Percentiles rank a stretch among this genome's conserved stretches.
Conservation (phyloP, 108 stramenopile species). For the Nitzschia sp. region DNA sequence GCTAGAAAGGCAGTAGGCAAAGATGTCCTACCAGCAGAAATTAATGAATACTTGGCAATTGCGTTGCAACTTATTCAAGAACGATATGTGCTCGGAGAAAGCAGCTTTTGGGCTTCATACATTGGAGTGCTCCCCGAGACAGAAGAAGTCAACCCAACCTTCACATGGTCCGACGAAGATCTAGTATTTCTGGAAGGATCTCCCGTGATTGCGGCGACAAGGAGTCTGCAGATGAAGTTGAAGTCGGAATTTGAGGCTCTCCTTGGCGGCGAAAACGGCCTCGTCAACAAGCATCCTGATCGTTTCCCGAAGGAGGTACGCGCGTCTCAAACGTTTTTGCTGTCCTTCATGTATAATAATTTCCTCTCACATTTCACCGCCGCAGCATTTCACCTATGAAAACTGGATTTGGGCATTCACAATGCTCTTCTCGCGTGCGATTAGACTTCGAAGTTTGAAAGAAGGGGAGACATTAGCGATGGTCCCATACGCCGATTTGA, state of each 20-base stretch:
- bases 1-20: constrained; percentile 76
- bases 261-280: constrained; percentile 66
- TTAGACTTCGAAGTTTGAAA: constrained; percentile 71
- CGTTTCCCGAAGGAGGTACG: constrained; percentile 69
- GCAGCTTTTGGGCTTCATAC: constrained; percentile 81
- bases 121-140: constrained; percentile 89
- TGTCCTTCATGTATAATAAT: too few species aligned
- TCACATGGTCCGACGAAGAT: constrained; percentile 93
- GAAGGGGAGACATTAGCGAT: constrained; percentile 87
- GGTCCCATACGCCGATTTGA: constrained; percentile 95
- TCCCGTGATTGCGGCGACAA: constrained; percentile 88
- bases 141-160: constrained; percentile 91
- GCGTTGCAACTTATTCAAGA: constrained; percentile 93
- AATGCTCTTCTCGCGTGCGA: constrained; percentile 90
- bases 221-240: constrained; percentile 87
- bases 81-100: constrained; percentile 68
- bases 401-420: constrained; percentile 96
- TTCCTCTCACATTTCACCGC: not conserved
- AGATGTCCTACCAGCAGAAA: constrained; percentile 70
- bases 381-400: constrained; percentile 80
- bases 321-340: too few species aligned
- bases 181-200: constrained; percentile 85
- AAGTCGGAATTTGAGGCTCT: constrained; percentile 80
- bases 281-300: constrained; percentile 65
- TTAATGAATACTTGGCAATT: constrained; percentile 94